Conservation (phyloP, 257 asterid species). For the Solanum pinnatisectum region DNA sequence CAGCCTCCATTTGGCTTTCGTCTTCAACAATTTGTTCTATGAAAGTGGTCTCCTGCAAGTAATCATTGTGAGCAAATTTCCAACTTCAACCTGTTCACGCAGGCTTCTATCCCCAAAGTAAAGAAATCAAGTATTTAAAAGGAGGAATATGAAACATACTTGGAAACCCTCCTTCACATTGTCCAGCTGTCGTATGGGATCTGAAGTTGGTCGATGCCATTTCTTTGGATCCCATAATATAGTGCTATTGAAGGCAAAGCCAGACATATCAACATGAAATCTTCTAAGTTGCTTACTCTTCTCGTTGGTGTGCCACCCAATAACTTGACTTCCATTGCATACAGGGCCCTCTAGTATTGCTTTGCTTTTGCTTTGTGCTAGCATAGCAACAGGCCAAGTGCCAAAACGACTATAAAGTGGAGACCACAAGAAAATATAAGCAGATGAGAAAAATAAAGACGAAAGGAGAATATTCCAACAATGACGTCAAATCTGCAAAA, state of each 20-base stretch:
- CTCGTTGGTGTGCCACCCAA: slow-evolving; percentile 98
- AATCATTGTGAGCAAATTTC: not conserved
- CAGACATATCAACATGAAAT: slow-evolving; percentile 97
- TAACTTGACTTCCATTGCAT: slow-evolving; percentile 80
- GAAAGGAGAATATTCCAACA: not conserved
- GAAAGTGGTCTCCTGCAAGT: slow-evolving; percentile 79
- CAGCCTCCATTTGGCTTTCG: slow-evolving; percentile 92
- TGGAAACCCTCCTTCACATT: slow-evolving; percentile 88
- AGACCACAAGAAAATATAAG: slow-evolving; percentile 2
- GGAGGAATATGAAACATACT: slow-evolving; percentile 27
- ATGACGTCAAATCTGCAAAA: not conserved
- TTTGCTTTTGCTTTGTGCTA: slow-evolving; percentile 75
- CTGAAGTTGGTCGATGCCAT: slow-evolving; percentile 69
- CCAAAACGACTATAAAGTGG: slow-evolving; percentile 69
- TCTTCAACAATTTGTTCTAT: slow-evolving; percentile 91
- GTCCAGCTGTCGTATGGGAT: slow-evolving; percentile 72
- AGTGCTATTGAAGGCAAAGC: slow-evolving; percentile 96
- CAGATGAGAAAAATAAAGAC: not conserved
- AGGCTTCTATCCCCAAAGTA: slow-evolving; percentile 2
- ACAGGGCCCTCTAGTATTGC: slow-evolving; percentile 86
- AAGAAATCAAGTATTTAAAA: not conserved
- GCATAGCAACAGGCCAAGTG: slow-evolving; percentile 97
- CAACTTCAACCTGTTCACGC: not conserved
- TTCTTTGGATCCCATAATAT: slow-evolving; percentile 84
- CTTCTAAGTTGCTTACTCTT: slow-evolving; percentile 82